Base-by-base conservation (phyloP, 2,329 filamentous ascomycete genomes). In the Penicillium sp. region DNA sequence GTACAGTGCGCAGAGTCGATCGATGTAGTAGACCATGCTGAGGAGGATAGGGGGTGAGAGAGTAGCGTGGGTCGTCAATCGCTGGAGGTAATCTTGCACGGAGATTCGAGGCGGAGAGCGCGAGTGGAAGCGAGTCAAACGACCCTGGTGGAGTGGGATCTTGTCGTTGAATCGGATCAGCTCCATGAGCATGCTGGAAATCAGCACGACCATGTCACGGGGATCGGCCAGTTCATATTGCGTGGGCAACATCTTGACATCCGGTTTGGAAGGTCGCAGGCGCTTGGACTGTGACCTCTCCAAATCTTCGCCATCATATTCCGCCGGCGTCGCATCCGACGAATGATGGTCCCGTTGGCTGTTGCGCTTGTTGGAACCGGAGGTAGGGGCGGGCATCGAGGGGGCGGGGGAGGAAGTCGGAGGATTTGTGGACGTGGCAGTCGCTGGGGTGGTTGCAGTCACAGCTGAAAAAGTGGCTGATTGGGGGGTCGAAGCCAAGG, bases 21-120 rank as follows among this genome's bases (percentile, higher is more conserved):
- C 94, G 69, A 99, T 97, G 70, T 97, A 99, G 73, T 96, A 99
- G 57, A 99, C 94, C 91, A 99, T 97, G 66, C 93, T 94, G 36
- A 99, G 85, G n/a, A 99, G 82, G 50, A 99, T 89, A 0, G 94
- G 93, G 13, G 94, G 93, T 7, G 91, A 92, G 3, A 99, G 82
- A 0, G 93, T 97, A 27, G 94, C 94, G 73, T 99, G 94, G 58
- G 92, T 91, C 25, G 96, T 94, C 57, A 99, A 82, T 62, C 94
- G 88, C 69, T 94, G 90, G 36, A 99, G 83, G 73, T 99, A 99
- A 73, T 99, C 94, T 61, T 89, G 83, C 33, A 99, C 93, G 27
- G 92, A 96, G 59, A 99, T 99, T 52, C 90, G 93, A 8, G 94
- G 94, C 1, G 94, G 87, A 17, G 88, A 86, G 68, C 93, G 88